Percentiles rank a stretch among this genome's conserved stretches.
phyloP scores from a whole-genome alignment of 2,329 filamentous ascomycete genomes.

The Arthrobotrys conoides region DNA sequence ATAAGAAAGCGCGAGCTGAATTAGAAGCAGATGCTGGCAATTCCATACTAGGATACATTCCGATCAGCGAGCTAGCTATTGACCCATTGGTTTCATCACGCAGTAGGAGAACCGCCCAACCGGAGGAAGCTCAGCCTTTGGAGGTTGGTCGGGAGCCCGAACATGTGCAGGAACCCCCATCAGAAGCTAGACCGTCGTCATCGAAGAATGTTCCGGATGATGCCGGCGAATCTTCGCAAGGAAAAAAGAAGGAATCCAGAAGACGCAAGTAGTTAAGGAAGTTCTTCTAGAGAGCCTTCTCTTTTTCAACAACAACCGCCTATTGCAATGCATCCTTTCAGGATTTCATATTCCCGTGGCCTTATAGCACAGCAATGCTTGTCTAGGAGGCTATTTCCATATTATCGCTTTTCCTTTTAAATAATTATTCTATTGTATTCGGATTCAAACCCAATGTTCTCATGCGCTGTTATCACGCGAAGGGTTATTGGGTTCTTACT shows the following conservation, averaged over 20 bases:
- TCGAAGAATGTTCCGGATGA: background rate
- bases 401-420: background rate
- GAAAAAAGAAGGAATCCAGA: constrained; percentile 27
- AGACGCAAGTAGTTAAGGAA: constrained; percentile 31
- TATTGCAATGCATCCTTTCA: background rate
- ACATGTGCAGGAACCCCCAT: background rate
- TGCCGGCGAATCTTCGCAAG: background rate
- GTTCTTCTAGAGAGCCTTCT: constrained; percentile 25
- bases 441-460: background rate
- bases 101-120: constrained; percentile 12
- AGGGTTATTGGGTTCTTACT: background rate
- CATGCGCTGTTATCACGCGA: background rate
- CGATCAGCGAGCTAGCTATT: background rate
- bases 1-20: background rate
- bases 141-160: constrained; percentile 19
- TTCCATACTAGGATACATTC: background rate
- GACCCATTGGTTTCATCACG: background rate
- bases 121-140: constrained; percentile 22
- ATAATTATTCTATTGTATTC: background rate
- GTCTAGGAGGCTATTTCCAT: background rate
- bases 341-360: no score
- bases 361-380: no score
- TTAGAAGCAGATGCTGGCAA: background rate
- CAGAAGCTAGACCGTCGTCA: constrained; percentile 2
- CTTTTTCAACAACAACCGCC: background rate